Base-by-base conservation (phyloP, 2,329 filamentous ascomycete species). In the Apiospora marii region DNA sequence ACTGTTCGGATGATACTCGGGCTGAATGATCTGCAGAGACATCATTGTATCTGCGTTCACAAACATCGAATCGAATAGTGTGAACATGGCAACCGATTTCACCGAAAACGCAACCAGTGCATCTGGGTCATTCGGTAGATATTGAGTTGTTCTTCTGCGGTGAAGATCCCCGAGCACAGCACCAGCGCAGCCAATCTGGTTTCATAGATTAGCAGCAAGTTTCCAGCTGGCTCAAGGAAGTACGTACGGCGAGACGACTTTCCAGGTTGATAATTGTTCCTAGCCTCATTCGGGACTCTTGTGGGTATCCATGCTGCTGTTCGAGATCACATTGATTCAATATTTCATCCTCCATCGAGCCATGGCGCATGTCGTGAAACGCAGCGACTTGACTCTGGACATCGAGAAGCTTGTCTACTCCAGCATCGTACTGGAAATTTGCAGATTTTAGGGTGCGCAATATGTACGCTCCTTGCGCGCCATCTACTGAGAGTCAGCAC, bases 1-100 rank as follows among this genome's bases (percentile, higher is more conserved):
- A 68, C 89, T 91, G 78, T 94, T 95, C 5, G 94, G 95, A 80
- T 97, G 94, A 14, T 90, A 90, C 80, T 98, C 95, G 1, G 92
- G 91, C 71, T 93, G 92, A 37, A 98, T 86, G 41, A 99, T 94
- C 77, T 98, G 96, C 12, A 99, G 87, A 1, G 95, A 95, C 19
- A 90, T 83, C 58, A 98, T 84, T 0, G 95, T 93, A 78, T 98
- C 94, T 2, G 89, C 85, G 76, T 94, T 96, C 76, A 98, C 86
- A 78, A 96, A 94, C 91, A 96, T 94, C 69, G 84, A 84, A 71
- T 86, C 80, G 49, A 83, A 81, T 34, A 98, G 84, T 44, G 88
- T 92, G 81, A 97, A 95, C 90, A 94, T 95, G 78, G 93, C 88
- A 14, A 98, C 82, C 0, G 85, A 87, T 34, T 82, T 85, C 37